Base-by-base conservation (phyloP, 805 yeast species). In the Barnettozyma sp. region DNA sequence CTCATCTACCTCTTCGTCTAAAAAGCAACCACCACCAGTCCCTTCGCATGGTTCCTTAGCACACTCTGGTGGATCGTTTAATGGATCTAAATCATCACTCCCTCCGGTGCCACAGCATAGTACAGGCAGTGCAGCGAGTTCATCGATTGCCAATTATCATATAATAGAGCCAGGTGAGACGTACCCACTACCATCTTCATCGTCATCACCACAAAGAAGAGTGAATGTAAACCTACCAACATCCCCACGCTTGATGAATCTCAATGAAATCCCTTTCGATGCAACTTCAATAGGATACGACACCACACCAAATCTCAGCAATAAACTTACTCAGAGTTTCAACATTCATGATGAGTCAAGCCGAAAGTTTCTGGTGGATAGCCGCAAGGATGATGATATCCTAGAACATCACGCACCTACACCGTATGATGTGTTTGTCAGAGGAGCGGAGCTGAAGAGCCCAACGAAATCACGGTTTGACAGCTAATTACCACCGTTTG, bases 381-480 rank as follows among this genome's bases (percentile, higher is more conserved):
- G 37, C 4, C 24, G 21, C 1, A 44, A 47, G 11, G 54, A 49
- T 9, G 54, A 60, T 41, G 66, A 65, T 39, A 45, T 60, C 2
- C 11, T 49, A 6, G 53, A 49, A 33, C 62, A 54, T 41, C 58
- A 66, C 41, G 74, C 75, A 1, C 76, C 76, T 4, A 61, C 71
- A 0, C 74, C 76, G 2, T 58, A 61, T 30, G 72, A 68, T 7
- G 35, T 21, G 20, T 46, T 46, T 38, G 45, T 38, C 11, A 25
- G 30, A 12, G 38, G 39, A 11, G 33, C 45, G 3, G 29, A 12
- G 16, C 20, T 23, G 9, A 35, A 35, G 7, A 14, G 21, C 13
- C 21, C 22, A 34, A 45, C 54, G 13, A 46, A 49, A 5, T 38
- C 51, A 2, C 43, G 52, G 26, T 51, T 51, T 32, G 36, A 40